Evolutionary conservation across 108 stramenopile genomes (phyloP), one percentile per base, ranked within the genome.

Genomic region (Cyclotella distinguenda): DNA sequence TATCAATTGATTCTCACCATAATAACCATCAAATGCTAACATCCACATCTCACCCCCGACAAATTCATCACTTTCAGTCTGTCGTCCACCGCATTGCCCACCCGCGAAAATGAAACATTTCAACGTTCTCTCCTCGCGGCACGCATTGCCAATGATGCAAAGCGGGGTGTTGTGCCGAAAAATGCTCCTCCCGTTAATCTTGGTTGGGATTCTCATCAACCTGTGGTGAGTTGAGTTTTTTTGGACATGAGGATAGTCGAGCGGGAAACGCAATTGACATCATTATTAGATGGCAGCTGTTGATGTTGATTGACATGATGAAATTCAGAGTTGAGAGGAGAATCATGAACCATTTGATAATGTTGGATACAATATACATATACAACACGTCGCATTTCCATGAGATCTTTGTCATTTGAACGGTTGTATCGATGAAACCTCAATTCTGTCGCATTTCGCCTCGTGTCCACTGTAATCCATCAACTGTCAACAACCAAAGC

Each of bases 161-260:
- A 59, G 2, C 79, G 74, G 15, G 82, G 76, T 35, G 84, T 82
- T 49, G 75, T 77, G 70, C 84, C 77, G 6, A 56, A 64, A n/a
- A 79, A 92, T 69, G 81, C 84, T 49, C 84, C 86, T 39, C 91
- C 91, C 9, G 79, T 80, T 15, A 86, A 86, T 63, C 62, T 97
- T 51, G 96, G 96, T 11, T 97, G 96, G 96, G 86, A 95, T 67
- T 85, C 93, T 43, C 94, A 97, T 66, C 38, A 68, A n/a, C 50
- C 88, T 12, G 84, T 90, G 48, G 87, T 86, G 84, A 73, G 85
- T 82, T 3, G 26, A 35, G 16, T 39, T 3, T 10, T 38, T 4
- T 1, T 2, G 23, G 22, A 48, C 15, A 21, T 11, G 47, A 4
- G 6, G 1, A 4, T 4, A 19, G 3, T 48, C 23, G 47, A 19